Conservation (phyloP, 2,329 filamentous ascomycete species). For the Fulvia fulva region DNA sequence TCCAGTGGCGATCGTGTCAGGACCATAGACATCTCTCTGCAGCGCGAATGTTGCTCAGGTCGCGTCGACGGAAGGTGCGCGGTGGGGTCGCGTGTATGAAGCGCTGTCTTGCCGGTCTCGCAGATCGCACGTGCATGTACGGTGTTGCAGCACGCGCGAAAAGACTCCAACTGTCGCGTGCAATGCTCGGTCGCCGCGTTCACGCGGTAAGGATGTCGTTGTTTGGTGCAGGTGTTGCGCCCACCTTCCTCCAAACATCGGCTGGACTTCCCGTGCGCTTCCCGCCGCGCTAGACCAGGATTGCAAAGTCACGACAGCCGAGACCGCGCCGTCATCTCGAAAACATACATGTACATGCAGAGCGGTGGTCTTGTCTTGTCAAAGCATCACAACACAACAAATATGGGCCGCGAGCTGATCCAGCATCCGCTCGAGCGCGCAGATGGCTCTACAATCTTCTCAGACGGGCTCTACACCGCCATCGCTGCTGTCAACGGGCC, state of each 20-base stretch:
- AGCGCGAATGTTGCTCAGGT: background rate
- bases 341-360: too few species aligned
- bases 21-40: constrained; percentile 35
- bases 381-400: background rate
- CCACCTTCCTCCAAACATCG: background rate
- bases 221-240: background rate
- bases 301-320: background rate
- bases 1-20: constrained; percentile 41
- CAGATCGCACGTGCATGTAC: background rate
- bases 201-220: background rate
- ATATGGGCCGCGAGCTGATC: constrained; percentile 25
- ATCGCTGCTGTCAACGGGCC: constrained; percentile 88
- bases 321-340: background rate
- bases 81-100: background rate
- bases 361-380: too few species aligned
- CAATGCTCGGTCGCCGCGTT: background rate
- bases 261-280: background rate
- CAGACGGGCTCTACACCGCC: constrained; percentile 71
- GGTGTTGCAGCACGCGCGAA: background rate
- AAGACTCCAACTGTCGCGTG: background rate
- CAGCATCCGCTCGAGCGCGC: constrained; percentile 57
- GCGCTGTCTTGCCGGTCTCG: background rate
- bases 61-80: constrained; percentile 3
- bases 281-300: background rate
- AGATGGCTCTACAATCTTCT: constrained; percentile 76